Conservation (phyloP, 495 filamentous ascomycete genomes). For the Daldinia vernicosa region DNA sequence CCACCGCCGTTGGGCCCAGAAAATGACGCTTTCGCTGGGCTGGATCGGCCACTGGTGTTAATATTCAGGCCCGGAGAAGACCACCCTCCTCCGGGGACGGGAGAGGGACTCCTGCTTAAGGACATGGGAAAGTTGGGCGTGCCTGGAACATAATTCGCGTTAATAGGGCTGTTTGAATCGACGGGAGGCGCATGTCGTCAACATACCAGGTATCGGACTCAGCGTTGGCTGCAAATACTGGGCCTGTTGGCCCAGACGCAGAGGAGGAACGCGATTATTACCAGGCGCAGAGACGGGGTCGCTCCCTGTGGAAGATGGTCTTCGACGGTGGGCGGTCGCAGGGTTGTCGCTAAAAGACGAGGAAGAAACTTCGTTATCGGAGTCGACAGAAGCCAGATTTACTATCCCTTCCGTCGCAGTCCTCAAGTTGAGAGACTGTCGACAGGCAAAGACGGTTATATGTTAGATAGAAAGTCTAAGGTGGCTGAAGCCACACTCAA, state of each 20-base stretch:
- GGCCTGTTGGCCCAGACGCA: constrained; percentile 52
- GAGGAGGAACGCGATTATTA: constrained; percentile 44
- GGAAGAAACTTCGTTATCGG: constrained; percentile 49
- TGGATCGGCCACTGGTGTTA: constrained; percentile 71
- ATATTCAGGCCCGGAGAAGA: constrained; percentile 81
- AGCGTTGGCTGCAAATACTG: constrained; percentile 48
- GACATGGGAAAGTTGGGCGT: constrained; percentile 72
- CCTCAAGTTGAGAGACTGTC: constrained; percentile 35
- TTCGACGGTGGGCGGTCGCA: constrained; percentile 52
- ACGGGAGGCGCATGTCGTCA: constrained; percentile 19
- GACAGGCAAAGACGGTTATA: constrained; percentile 29
- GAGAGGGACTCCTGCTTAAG: constrained; percentile 84
- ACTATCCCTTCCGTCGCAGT: constrained; percentile 32
- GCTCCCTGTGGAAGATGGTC: constrained; percentile 49
- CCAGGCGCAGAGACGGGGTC: constrained; percentile 45
- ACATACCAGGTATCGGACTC: constrained; percentile 56
- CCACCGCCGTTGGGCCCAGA: constrained; percentile 62
- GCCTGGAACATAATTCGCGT: constrained; percentile 44
- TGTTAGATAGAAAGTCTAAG: constrained; percentile 20
- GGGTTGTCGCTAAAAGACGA: constrained; percentile 56
- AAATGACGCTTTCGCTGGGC: constrained; percentile 61
- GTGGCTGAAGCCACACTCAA: constrained; percentile 41
- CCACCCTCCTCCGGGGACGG: constrained; percentile 83
- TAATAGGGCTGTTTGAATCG: constrained; percentile 14
- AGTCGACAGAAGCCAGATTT: constrained; percentile 53